Evolutionary conservation across 192 early-diverging fungal species (phyloP).

Genomic region (Rhizoclosmatium globosum): DNA sequence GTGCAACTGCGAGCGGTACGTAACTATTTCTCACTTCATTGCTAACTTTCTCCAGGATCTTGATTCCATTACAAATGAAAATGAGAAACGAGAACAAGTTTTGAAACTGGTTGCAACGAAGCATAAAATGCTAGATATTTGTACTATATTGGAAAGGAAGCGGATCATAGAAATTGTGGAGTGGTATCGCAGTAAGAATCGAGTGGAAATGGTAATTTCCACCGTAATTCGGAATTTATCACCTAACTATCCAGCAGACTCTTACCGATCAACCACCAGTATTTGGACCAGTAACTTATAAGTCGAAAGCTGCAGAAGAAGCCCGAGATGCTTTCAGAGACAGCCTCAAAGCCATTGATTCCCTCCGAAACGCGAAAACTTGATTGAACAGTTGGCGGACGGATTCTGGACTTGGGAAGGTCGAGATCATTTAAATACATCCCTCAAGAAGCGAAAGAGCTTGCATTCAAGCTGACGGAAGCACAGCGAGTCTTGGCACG

Average conservation of each 20-base stretch:
- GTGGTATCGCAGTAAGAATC: background rate
- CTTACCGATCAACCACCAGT: no score
- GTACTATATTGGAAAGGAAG: slow-evolving; percentile 7
- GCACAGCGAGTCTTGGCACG: background rate
- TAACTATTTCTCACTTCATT: background rate
- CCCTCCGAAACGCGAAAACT: background rate
- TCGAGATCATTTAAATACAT: no score
- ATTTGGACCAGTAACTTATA: no score
- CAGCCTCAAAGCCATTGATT: background rate
- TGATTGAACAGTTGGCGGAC: background rate
- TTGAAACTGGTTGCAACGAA: slow-evolving; percentile 1
- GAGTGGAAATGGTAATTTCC: background rate
- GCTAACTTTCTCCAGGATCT: background rate
- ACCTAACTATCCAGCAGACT: no score
- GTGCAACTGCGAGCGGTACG: background rate
- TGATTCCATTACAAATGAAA: background rate
- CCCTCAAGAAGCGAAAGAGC: background rate
- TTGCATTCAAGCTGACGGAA: background rate
- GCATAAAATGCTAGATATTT: slow-evolving; percentile 4
- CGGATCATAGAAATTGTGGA: slow-evolving; percentile 10
- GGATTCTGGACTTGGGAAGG: background rate
- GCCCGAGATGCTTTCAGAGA: background rate
- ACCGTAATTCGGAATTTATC: no score
- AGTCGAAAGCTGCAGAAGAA: no score
- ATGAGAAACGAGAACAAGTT: background rate